Conservation (phyloP, 2,329 filamentous ascomycete species). For the Verruconis gallopava region DNA sequence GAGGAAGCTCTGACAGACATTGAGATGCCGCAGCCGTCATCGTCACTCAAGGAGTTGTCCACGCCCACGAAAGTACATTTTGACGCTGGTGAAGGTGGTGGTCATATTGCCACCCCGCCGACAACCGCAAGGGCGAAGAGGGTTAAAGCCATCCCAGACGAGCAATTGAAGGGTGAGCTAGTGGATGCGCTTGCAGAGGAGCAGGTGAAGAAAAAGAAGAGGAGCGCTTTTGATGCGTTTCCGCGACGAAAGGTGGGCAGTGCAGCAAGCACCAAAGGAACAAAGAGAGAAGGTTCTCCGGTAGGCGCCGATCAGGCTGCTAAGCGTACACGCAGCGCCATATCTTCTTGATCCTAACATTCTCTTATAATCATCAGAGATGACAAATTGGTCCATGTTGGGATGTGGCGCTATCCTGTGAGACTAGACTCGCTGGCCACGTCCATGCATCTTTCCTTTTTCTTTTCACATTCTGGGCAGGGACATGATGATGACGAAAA, state of each 20-base stretch:
- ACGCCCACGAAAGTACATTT: constrained; percentile 14
- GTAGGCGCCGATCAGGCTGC: constrained; percentile 15
- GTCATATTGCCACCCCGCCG: not conserved
- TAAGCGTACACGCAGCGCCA: constrained; percentile 11
- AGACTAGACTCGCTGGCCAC: no score
- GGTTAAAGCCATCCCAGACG: constrained; percentile 17
- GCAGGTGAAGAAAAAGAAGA: constrained; percentile 17
- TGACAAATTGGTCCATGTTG: no score
- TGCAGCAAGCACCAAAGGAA: constrained; percentile 23
- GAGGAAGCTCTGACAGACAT: constrained; percentile 44
- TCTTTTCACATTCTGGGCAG: no score
- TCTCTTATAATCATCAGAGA: no score
- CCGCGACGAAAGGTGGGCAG: constrained; percentile 47
- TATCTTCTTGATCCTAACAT: no score
- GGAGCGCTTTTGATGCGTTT: constrained; percentile 56
- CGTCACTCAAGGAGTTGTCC: constrained; percentile 26
- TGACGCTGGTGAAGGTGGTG: not conserved
- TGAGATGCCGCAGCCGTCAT: constrained; percentile 16
- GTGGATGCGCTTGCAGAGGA: constrained; percentile 9
- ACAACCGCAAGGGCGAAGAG: not conserved
- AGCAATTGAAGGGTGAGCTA: constrained; percentile 5
- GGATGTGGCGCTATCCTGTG: no score
- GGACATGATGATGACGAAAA: no score
- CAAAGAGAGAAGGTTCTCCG: constrained; percentile 32
- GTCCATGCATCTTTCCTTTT: no score